A percentile compares a stretch with the other conserved stretches of the same genome.
Conservation (phyloP, 192 early-diverging fungal species). For the Podila epigama region DNA sequence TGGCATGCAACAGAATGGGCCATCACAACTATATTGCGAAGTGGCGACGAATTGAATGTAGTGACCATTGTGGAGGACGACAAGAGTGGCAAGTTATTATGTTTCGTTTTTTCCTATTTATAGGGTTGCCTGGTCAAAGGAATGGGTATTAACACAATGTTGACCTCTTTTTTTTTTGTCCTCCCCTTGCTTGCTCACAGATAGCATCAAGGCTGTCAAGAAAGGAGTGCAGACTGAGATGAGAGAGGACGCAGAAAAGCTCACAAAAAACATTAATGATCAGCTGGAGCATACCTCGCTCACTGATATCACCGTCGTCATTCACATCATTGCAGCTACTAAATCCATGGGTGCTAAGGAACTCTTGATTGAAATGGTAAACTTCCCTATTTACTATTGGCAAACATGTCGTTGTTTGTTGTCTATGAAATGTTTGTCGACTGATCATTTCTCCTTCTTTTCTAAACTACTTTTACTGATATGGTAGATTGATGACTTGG, state of each 20-base stretch:
- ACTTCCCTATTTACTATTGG: not conserved
- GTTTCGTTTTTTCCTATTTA: not conserved
- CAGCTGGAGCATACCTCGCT: constrained; percentile 42
- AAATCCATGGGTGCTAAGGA: constrained; percentile 46
- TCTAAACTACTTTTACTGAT: too few relatives aligned
- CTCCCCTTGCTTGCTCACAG: constrained; percentile 1
- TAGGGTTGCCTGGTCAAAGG: not conserved
- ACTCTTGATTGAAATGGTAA: constrained; percentile 43
- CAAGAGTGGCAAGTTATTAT: constrained; percentile 22
- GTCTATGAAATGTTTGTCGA: not conserved
- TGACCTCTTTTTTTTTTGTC: not conserved
- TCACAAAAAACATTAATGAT: constrained; percentile 46
- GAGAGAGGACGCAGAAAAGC: constrained; percentile 46
- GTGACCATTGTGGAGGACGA: constrained; percentile 56
- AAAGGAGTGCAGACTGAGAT: constrained; percentile 46
- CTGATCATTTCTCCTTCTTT: not conserved
- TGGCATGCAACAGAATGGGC: constrained; percentile 63
- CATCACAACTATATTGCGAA: constrained; percentile 56
- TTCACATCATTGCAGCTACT: constrained; percentile 48
- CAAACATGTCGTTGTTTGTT: not conserved
- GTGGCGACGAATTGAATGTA: constrained; percentile 56
- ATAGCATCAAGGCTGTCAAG: constrained; percentile 23
- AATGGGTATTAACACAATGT: too few relatives aligned
- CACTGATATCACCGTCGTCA: constrained; percentile 37
- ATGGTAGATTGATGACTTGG: constrained; percentile 50